A percentile compares a stretch with the other conserved stretches of the same genome.
phyloP scores from a whole-genome alignment of 352 stramenopile genomes.

The Phytophthora capsici region DNA sequence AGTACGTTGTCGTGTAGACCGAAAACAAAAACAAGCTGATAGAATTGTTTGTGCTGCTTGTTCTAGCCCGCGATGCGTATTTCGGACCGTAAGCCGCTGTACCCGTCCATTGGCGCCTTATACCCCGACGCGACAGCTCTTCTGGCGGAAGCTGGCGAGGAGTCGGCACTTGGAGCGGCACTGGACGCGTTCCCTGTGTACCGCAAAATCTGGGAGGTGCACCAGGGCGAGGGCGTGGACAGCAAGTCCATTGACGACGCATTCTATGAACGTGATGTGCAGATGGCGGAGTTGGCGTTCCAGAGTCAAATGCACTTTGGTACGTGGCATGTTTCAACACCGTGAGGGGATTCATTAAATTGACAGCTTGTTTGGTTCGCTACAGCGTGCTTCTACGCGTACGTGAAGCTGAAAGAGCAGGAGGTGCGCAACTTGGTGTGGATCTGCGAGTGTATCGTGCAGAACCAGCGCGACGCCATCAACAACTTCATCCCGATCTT shows the following conservation, averaged over 20 bases:
- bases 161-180: slow-evolving; percentile 84
- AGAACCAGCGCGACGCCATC: slow-evolving; percentile 99
- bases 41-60: background rate
- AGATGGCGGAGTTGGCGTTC: slow-evolving; percentile 98
- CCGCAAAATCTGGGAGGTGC: slow-evolving; percentile 97
- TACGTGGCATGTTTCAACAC: slow-evolving; percentile 20
- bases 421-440: slow-evolving; percentile 99
- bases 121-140: slow-evolving; percentile 97
- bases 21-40: background rate
- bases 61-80: slow-evolving; percentile 94
- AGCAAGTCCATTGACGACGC: slow-evolving; percentile 99
- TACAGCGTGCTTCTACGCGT: slow-evolving; percentile 96
- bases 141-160: slow-evolving; percentile 93
- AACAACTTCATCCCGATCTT: slow-evolving; percentile 99
- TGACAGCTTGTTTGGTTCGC: slow-evolving; percentile 4
- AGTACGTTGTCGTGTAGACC: slow-evolving; percentile 37
- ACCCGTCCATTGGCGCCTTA: slow-evolving; percentile 97
- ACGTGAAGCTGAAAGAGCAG: slow-evolving; percentile 99
- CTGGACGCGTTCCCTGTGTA: slow-evolving; percentile 97
- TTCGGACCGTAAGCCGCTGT: slow-evolving; percentile 97
- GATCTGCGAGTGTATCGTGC: slow-evolving; percentile 99
- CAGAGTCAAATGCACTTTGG: slow-evolving; percentile 99
- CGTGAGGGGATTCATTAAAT: background rate
- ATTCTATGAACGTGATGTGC: slow-evolving; percentile 99
- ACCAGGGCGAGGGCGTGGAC: slow-evolving; percentile 92